Evolutionary conservation across 768 basidiomycete genomes (phyloP).

Genomic region (Butyriboletus loyo): DNA sequence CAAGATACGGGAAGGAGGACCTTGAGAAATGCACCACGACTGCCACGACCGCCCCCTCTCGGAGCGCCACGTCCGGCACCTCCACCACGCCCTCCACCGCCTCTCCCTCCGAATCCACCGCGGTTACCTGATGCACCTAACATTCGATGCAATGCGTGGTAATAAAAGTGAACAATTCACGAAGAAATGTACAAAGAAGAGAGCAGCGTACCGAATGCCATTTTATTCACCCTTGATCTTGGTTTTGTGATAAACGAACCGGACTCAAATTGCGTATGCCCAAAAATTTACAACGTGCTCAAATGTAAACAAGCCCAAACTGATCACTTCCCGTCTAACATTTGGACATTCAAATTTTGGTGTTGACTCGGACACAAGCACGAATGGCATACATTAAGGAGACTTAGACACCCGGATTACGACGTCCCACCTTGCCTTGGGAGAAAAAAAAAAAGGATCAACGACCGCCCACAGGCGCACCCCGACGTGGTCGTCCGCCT

Average conservation of each 20-base stretch:
- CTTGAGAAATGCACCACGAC: slow-evolving; percentile 30
- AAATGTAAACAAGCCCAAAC: slow-evolving; percentile 16
- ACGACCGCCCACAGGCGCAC: slow-evolving; percentile 20
- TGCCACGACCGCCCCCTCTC: slow-evolving; percentile 40
- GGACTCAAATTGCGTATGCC: background rate
- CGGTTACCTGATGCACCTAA: slow-evolving; percentile 69
- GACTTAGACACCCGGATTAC: background rate
- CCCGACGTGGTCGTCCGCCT: slow-evolving; percentile 41
- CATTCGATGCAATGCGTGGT: background rate
- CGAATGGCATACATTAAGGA: slow-evolving; percentile 8
- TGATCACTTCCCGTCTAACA: too few species aligned
- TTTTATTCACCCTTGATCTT: slow-evolving; percentile 22
- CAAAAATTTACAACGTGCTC: slow-evolving; percentile 11
- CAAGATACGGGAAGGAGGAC: background rate
- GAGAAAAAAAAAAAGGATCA: slow-evolving; percentile 11
- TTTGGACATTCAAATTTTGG: too few species aligned
- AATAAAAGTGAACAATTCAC: background rate
- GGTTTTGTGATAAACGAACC: background rate
- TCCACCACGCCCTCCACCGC: slow-evolving; percentile 39
- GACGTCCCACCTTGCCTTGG: background rate
- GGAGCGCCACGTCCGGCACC: slow-evolving; percentile 38
- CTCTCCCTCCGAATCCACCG: slow-evolving; percentile 58
- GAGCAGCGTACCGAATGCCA: slow-evolving; percentile 34
- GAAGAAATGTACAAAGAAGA: background rate
- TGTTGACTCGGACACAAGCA: too few species aligned